Evolutionary conservation across 2,329 filamentous ascomycete genomes (phyloP).

Genomic region (Juglanconis oblonga): DNA sequence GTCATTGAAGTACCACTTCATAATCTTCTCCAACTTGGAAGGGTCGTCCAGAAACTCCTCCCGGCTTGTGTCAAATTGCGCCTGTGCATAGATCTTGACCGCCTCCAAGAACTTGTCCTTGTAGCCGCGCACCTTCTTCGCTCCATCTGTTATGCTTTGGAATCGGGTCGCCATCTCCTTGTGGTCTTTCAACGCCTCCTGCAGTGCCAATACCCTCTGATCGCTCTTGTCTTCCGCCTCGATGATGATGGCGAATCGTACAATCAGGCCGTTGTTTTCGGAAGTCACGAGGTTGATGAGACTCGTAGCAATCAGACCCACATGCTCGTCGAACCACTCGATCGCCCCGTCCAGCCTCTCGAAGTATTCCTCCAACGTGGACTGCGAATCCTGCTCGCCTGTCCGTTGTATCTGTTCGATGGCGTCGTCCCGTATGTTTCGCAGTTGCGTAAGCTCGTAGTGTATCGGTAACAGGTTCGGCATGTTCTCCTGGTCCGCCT

Average conservation of each 20-base stretch:
- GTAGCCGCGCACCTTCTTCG: constrained; percentile 89
- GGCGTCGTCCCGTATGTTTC: constrained; percentile 93
- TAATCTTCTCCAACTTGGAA: constrained; percentile 75
- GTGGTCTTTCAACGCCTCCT: constrained; percentile 93
- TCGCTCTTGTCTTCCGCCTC: constrained; percentile 97
- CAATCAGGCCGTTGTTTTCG: constrained; percentile 85
- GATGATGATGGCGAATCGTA: constrained; percentile 86
- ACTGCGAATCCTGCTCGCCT: constrained; percentile 69
- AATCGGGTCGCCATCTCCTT: constrained; percentile 91
- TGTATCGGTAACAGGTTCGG: constrained; percentile 86
- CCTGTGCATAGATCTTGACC: constrained; percentile 69
- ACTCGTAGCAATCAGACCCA: constrained; percentile 84
- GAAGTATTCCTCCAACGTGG: constrained; percentile 88
- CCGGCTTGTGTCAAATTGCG: constrained; percentile 69
- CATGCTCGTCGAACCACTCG: constrained; percentile 93
- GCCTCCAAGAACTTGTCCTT: constrained; percentile 91
- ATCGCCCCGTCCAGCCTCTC: constrained; percentile 80
- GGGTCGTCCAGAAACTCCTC: constrained; percentile 82
- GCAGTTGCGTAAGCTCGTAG: constrained; percentile 85
- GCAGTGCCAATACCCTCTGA: constrained; percentile 82
- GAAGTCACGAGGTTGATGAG: constrained; percentile 82
- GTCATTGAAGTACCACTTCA: constrained; percentile 98
- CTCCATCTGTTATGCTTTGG: constrained; percentile 91
- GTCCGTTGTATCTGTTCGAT: constrained; percentile 90
- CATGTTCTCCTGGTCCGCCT: constrained; percentile 83